These are phyloP conservation scores for Porogramme epimiltina DNA, from an alignment of 1,284 basidiomycete genomes.

Conservation along the genomic window DNA sequence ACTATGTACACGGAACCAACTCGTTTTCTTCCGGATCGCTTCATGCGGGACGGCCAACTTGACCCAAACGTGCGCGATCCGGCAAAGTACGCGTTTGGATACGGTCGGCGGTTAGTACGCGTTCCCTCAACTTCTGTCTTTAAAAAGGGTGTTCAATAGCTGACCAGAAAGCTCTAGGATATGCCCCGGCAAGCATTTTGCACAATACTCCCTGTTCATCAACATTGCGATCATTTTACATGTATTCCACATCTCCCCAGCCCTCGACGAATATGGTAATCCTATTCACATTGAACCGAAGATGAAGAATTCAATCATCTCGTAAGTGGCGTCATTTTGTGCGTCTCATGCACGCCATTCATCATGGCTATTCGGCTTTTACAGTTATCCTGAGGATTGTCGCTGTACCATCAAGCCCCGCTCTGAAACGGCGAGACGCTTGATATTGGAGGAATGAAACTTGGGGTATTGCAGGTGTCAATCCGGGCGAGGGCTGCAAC, in stretches of 20 bases:
- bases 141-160: too few species aligned
- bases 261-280: conserved; percentile 1
- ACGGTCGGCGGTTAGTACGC: conserved; percentile 14
- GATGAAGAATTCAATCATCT: neutral
- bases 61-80: conserved; percentile 10
- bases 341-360: too few species aligned
- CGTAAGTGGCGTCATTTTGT: too few species aligned
- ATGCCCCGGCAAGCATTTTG: conserved; percentile 4
- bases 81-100: conserved; percentile 22
- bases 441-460: too few species aligned
- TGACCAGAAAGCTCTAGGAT: too few species aligned
- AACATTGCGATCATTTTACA: conserved; percentile 17
- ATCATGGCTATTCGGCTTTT: too few species aligned
- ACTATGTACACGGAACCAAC: conserved; percentile 16
- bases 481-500: too few species aligned
- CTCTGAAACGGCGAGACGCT: too few species aligned
- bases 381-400: too few species aligned
- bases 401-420: too few species aligned
- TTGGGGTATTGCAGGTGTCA: too few species aligned
- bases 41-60: conserved; percentile 13
- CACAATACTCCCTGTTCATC: conserved; percentile 6
- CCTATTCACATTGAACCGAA: neutral
- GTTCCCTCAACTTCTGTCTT: too few species aligned
- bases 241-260: conserved; percentile 20
- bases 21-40: conserved; percentile 19